Evolutionary conservation across 129 eudicot species (phyloP).

Genomic region (Tagetes erecta): DNA sequence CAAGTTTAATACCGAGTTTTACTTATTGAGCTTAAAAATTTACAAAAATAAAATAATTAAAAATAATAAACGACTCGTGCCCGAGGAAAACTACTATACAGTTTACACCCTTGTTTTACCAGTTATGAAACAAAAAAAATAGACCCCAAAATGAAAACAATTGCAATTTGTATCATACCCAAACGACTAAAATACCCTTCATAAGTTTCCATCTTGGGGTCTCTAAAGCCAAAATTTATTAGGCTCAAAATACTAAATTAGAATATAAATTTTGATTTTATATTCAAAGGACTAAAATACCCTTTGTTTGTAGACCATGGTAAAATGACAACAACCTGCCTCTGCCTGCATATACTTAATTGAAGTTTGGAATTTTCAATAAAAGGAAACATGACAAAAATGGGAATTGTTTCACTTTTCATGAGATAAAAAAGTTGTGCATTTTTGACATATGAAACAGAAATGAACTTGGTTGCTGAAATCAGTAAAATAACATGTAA

Average conservation of each 20-base stretch:
- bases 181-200: constrained; percentile 8
- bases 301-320: constrained; percentile 1
- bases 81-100: too few relatives aligned
- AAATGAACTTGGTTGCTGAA: background rate
- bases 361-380: background rate
- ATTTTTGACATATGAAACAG: background rate
- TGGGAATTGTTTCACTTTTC: background rate
- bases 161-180: background rate
- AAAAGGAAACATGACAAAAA: background rate
- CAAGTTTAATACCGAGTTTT: too few relatives aligned
- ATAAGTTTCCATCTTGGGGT: background rate
- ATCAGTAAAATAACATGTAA: background rate
- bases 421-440: background rate
- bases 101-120: too few relatives aligned
- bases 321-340: background rate
- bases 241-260: background rate
- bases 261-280: background rate
- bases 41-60: too few relatives aligned
- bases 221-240: background rate
- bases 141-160: background rate
- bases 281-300: background rate
- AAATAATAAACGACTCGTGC: too few relatives aligned
- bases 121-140: background rate
- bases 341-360: background rate
- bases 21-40: too few relatives aligned